phyloP scores from a whole-genome alignment of 2,329 filamentous ascomycete species.

The Thielaviopsis ethacetica region DNA sequence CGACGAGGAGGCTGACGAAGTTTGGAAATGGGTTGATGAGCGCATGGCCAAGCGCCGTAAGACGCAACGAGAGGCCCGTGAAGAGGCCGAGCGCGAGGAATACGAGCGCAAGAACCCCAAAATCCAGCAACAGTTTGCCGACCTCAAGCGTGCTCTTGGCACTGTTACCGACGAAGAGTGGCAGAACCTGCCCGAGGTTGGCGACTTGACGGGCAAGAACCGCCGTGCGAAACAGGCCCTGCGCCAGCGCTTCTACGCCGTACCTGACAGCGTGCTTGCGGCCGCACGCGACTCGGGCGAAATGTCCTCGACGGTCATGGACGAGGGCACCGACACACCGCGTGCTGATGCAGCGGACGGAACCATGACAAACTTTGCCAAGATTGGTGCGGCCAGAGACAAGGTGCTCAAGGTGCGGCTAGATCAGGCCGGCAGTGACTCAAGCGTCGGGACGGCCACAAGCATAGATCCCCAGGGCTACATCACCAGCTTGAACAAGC shows the following conservation, averaged over 20 bases:
- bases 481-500: constrained; percentile 75
- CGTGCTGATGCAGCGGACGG: constrained; percentile 46
- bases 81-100: constrained; percentile 78
- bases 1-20: constrained; percentile 91
- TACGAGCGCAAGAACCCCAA: constrained; percentile 97
- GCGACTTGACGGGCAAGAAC: constrained; percentile 91
- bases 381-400: constrained; percentile 90
- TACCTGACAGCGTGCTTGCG: constrained; percentile 88
- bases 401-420: constrained; percentile 90
- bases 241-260: constrained; percentile 80
- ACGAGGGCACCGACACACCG: constrained; percentile 36
- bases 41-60: constrained; percentile 87
- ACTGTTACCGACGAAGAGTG: constrained; percentile 90
- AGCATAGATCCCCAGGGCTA: constrained; percentile 94
- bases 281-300: constrained; percentile 67
- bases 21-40: constrained; percentile 91
- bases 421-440: constrained; percentile 53
- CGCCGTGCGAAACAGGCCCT: constrained; percentile 68
- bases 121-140: constrained; percentile 94
- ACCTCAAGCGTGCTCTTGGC: constrained; percentile 78
- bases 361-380: constrained; percentile 94
- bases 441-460: constrained; percentile 62
- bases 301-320: constrained; percentile 74
- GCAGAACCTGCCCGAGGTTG: constrained; percentile 88
- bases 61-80: constrained; percentile 84